Base-by-base conservation (phyloP, 495 filamentous ascomycete species). In the Aspergillus bridgeri region DNA sequence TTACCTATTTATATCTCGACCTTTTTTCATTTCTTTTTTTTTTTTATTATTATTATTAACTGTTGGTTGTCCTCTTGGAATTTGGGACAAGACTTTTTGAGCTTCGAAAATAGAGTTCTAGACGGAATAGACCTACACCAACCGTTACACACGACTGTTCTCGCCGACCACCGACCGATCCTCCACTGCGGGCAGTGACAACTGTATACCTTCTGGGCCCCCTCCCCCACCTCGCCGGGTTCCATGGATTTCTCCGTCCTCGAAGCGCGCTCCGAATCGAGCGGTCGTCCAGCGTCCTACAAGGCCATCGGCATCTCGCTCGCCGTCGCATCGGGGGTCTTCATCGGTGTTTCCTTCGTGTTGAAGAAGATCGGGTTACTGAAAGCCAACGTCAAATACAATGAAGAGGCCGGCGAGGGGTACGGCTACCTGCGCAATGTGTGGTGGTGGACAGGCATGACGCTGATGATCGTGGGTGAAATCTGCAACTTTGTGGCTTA, bases 401-500 rank as follows among this genome's bases (percentile, higher is more conserved):
- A 95, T 65, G 93, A 97, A 69, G 91, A 92, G 61, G 92, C 92
- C 2, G 94, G 94, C 50, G 93, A 98, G 70, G 94, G 94, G 29
- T 98, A 98, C 69, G 95, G 94, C 58, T 98, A 98, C 70, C 83
- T 98, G 64, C 96, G 95, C 81, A 98, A 98, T 68, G 75, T 79
- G 19, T 97, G 81, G 76, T 98, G 94, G 94, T 98, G 94, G 94
- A 70, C 75, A 21, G 94, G 94, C 60, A 98, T 98, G 95, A 91
- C 83, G 19, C 77, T 98, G 67, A 98, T 98, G 94, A 95, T 98
- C 61, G 65, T 98, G 44, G 94, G 94, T 50, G 94, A 98, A 74
- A 85, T 94, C 33, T 96, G 93, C 83, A 98, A 98, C 73, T 97
- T 98, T 66, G 91, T 89, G 55, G 95, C 94, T 21, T 98, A 98